Evolutionary conservation across 164 flowering plant genomes (phyloP), one percentile per base, ranked within the genome.

Genomic region (Cinnamomum micranthum): DNA sequence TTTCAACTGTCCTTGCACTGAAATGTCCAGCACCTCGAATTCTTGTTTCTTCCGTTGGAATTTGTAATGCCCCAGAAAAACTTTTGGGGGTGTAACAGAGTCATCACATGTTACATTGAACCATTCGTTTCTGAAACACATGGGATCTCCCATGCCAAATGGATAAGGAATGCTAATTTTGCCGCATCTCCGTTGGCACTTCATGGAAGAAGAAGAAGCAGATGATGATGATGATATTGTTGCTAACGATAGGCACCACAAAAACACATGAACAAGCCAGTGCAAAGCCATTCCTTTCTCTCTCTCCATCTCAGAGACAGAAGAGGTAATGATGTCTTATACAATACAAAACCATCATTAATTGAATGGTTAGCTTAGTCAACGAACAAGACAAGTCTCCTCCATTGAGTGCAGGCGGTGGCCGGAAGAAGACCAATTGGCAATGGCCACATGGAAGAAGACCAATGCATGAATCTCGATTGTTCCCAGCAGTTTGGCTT

Each of bases 121-220:
- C 20, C 65, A 33, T 4, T 66, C 33, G 7, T 3, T 59, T 15
- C 5, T 22, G 13, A 75, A 47, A 0, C 71, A 51, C 76, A 59
- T 78, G 47, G 87, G 81, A 1, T 25, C 72, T 6, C 41, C 67
- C 2, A 77, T 76, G 41, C 90, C 86, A 31, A 87, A 87, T 9
- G 90, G 90, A 69, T 79, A 87, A 20, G 85, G 88, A 67, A 87
- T 81, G 64, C 33, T 73, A 5, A 85, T 69, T 1, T 77, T 68
- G 0, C 90, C 90, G 62, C 90, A 85, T 0, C 19, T 66, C 20
- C 65, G 70, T 25, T 7, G 68, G 73, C 86, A 84, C 19, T 15
- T 33, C 41, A 33, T 33, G 41, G 41, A 33, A 33, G 5, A 4
- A 33, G 41, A 6, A 24, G 25, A 25, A 25, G 27, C 1, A 25